Conservation (phyloP, 768 basidiomycete species). For the Coprinopsis cinerea region DNA sequence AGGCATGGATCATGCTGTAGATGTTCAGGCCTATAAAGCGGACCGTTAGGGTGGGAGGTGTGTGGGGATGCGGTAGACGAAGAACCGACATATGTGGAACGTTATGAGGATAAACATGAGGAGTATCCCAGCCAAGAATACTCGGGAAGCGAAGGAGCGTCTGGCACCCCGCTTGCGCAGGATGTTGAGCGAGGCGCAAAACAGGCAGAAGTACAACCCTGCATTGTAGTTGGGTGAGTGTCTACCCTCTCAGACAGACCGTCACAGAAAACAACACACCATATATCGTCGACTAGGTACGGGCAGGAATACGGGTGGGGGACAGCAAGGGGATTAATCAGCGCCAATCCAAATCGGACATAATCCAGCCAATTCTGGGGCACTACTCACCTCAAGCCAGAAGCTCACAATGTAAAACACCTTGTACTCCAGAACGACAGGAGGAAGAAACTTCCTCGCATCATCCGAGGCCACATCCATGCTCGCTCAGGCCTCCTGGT, state of each 20-base stretch:
- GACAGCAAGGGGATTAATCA: too few relatives aligned
- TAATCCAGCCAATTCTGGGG: neutral
- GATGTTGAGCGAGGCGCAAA: neutral
- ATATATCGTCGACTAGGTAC: neutral
- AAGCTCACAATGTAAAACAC: neutral
- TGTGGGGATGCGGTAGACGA: neutral
- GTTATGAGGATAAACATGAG: neutral
- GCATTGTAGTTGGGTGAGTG: neutral
- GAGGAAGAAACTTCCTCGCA: neutral
- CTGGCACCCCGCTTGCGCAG: neutral
- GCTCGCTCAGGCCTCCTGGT: neutral
- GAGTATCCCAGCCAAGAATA: neutral
- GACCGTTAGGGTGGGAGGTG: neutral
- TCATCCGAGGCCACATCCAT: neutral
- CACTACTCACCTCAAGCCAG: neutral
- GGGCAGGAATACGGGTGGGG: too few relatives aligned
- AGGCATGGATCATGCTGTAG: neutral
- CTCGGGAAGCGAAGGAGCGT: neutral
- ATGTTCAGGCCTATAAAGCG: neutral
- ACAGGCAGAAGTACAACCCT: slow-evolving; percentile 1
- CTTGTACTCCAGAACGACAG: neutral
- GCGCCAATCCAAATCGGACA: neutral
- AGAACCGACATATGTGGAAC: neutral
- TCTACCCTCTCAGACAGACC: neutral
- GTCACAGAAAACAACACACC: neutral